These are phyloP conservation scores for Cladosporium cucumerinum DNA, from an alignment of 2,329 filamentous ascomycete species.

Conservation along the genomic window DNA sequence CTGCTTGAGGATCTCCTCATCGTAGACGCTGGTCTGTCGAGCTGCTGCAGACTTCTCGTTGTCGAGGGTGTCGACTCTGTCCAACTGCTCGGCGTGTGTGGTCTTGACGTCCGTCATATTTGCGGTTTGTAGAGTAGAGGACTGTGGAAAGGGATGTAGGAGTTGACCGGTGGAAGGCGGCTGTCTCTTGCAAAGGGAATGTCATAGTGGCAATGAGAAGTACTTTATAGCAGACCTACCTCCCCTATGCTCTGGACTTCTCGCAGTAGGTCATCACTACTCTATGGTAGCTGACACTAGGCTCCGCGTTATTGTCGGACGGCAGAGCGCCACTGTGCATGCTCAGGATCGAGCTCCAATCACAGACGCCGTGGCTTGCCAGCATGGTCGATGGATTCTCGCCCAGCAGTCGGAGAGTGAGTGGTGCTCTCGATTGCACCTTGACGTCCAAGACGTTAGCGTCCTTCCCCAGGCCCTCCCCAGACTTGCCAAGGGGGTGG, in stretches of 20 bases:
- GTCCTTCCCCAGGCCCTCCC: conserved; percentile 7
- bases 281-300: conserved; percentile 8
- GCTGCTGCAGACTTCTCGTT: conserved; percentile 8
- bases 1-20: conserved; percentile 14
- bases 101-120: conserved; percentile 10
- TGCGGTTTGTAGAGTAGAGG: not conserved
- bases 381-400: conserved; percentile 6
- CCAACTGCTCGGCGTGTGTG: conserved; percentile 3
- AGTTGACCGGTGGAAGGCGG: not conserved
- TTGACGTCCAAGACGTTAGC: conserved; percentile 13
- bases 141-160: not conserved
- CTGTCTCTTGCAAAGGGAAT: not conserved
- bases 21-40: conserved; percentile 11
- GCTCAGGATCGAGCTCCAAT: conserved; percentile 1
- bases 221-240: conserved; percentile 13
- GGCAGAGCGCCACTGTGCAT: conserved; percentile 1
- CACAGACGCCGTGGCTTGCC: conserved; percentile 1
- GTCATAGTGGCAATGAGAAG: not conserved
- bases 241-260: not conserved
- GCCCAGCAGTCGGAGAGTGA: not conserved
- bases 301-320: conserved; percentile 14
- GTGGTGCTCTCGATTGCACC: not conserved
- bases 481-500: conserved; percentile 16
- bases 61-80: not conserved
- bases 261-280: not conserved